phyloP scores from a whole-genome alignment of 108 stramenopile genomes.

The Stephanodiscus triporus region DNA sequence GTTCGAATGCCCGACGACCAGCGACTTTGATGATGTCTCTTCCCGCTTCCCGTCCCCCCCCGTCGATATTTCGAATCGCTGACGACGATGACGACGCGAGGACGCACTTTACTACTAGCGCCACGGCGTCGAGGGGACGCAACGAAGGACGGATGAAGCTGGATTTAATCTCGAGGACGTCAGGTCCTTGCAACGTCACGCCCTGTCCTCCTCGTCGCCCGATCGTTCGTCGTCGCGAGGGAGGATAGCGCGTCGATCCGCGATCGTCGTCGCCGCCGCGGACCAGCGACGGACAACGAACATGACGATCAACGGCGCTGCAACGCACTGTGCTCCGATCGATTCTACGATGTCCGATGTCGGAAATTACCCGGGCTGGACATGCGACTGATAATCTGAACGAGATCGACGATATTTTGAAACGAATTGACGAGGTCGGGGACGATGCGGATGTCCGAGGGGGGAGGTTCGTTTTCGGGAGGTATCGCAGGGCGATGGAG shows the following conservation, averaged over 20 bases:
- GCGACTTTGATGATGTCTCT: no score
- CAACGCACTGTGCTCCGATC: conserved; percentile 13
- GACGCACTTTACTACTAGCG: no score
- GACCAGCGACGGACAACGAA: no score
- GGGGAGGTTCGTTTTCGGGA: conserved; percentile 50
- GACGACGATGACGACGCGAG: conserved; percentile 5
- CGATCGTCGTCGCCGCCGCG: no score
- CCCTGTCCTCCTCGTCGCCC: conserved; percentile 33
- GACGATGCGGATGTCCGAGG: conserved; percentile 49
- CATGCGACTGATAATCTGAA: conserved; percentile 25
- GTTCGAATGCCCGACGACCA: no score
- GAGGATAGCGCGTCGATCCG: no score
- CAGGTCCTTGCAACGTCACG: conserved; percentile 25
- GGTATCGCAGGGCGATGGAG: conserved; percentile 48
- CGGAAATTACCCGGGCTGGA: conserved; percentile 37
- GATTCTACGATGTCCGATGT: conserved; percentile 30
- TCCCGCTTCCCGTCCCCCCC: no score
- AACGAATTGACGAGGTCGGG: conserved; percentile 32
- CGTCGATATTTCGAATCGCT: not conserved
- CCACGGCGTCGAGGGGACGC: conserved; percentile 38
- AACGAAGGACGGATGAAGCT: conserved; percentile 37
- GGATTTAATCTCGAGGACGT: conserved; percentile 30
- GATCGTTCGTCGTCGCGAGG: not conserved
- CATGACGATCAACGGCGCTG: no score
- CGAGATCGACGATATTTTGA: conserved; percentile 37